Conservation (phyloP, 2,329 filamentous ascomycete genomes). For the Orbilia oligospora region DNA sequence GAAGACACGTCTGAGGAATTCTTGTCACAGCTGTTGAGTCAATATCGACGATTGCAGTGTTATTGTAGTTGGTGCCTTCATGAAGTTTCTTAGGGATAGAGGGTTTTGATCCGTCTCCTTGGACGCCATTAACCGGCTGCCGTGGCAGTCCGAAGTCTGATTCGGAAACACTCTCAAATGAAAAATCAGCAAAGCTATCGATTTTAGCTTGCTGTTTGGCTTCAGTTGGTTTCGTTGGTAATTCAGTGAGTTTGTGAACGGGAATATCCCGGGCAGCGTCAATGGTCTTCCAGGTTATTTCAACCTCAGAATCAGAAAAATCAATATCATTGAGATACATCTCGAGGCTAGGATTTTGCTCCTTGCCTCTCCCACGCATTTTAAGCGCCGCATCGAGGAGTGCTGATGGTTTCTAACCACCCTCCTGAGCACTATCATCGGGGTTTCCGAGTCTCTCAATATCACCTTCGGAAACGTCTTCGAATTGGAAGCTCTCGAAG, state of each 20-base stretch:
- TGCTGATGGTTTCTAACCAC: constrained; percentile 13
- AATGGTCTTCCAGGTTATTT: neutral
- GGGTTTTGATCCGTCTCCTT: neutral
- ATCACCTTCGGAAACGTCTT: neutral
- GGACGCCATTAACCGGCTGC: neutral
- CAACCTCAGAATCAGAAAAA: neutral
- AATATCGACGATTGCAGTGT: neutral
- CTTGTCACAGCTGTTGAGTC: constrained; percentile 9
- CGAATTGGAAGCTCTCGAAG: constrained; percentile 1
- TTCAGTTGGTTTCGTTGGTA: neutral
- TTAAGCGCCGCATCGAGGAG: too few relatives aligned
- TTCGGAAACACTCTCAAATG: constrained; percentile 1
- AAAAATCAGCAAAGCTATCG: neutral
- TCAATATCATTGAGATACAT: too few relatives aligned
- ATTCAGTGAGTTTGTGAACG: neutral
- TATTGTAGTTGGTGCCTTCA: neutral
- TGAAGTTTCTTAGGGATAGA: neutral
- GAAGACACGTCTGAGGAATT: constrained; percentile 22
- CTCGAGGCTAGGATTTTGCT: too few relatives aligned
- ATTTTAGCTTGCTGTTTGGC: neutral
- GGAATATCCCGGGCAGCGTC: neutral
- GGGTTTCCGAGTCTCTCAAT: neutral
- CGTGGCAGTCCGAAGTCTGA: neutral
- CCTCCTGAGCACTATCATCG: neutral
- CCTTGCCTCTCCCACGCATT: too few relatives aligned